Conservation (phyloP, 1,139 yeast species). For the Blastobotrys buckinghamii region DNA sequence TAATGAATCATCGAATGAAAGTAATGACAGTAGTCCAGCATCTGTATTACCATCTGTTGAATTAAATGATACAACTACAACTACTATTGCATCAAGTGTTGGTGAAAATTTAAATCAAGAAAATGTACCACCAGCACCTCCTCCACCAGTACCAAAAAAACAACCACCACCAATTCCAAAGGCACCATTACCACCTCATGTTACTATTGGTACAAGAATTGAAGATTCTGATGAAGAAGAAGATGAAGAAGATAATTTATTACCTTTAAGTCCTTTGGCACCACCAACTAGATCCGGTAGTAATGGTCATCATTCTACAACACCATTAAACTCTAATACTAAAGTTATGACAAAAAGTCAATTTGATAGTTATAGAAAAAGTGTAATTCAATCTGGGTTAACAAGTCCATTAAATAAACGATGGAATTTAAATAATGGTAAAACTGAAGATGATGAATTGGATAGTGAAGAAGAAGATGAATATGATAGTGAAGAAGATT, state of each 20-base stretch:
- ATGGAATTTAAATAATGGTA: constrained; percentile 7
- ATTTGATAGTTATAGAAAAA: constrained; percentile 33
- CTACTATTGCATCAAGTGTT: no score
- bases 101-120: constrained; percentile 7
- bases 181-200: constrained; percentile 8
- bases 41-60: constrained; percentile 2
- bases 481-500: constrained; percentile 18
- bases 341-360: constrained; percentile 33
- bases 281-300: constrained; percentile 12
- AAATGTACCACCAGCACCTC: not conserved
- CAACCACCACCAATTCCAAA: constrained; percentile 2
- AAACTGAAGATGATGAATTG: constrained; percentile 8
- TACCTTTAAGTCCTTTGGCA: constrained; percentile 19
- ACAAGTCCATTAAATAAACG: constrained; percentile 9
- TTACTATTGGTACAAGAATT: constrained; percentile 1
- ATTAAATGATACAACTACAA: no score
- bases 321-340: constrained; percentile 2
- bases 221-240: constrained; percentile 11
- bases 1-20: constrained; percentile 6
- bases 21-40: not conserved
- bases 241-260: constrained; percentile 23
- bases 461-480: constrained; percentile 11
- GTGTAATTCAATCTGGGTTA: constrained; percentile 17
- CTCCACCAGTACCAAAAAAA: not conserved
- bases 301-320: not conserved